Evolutionary conservation across 805 yeast genomes (phyloP).

Genomic region (Maudiozyma turicensis): DNA sequence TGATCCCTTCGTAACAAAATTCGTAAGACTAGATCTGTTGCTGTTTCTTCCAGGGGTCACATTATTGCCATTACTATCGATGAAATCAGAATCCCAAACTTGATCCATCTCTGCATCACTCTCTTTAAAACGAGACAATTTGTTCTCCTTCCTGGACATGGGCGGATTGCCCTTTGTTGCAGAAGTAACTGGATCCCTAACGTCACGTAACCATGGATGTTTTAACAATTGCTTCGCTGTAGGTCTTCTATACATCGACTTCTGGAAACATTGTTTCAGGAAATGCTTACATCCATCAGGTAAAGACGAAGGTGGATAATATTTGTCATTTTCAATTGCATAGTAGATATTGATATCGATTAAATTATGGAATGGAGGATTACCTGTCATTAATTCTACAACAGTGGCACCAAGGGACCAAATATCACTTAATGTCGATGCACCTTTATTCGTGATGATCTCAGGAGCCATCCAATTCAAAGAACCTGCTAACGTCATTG

Average conservation of each 20-base stretch:
- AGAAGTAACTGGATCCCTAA: conserved; percentile 2
- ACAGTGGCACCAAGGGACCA: conserved; percentile 96
- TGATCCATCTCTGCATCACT: conserved; percentile 12
- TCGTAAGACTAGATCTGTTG: background rate
- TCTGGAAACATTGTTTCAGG: conserved; percentile 57
- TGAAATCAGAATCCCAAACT: conserved; percentile 24
- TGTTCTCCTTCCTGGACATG: conserved; percentile 4
- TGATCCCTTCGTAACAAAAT: background rate
- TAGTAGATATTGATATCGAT: conserved; percentile 30
- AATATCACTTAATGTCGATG: conserved; percentile 80
- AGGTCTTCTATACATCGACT: conserved; percentile 59
- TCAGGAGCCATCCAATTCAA: conserved; percentile 99
- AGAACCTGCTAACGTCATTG: conserved; percentile 67
- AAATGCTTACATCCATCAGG: conserved; percentile 57
- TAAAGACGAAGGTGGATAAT: conserved; percentile 27
- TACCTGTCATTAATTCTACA: conserved; percentile 73
- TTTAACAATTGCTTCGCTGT: conserved; percentile 50
- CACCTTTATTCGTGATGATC: conserved; percentile 73
- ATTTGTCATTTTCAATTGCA: conserved; percentile 33
- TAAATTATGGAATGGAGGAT: conserved; percentile 73
- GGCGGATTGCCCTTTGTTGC: background rate
- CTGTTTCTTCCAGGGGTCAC: conserved; percentile 7
- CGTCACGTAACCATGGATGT: conserved; percentile 39
- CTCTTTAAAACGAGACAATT: conserved; percentile 21
- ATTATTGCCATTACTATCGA: conserved; percentile 11